phyloP scores from a whole-genome alignment of 2,329 filamentous ascomycete genomes.

The Sporothrix variecibatus region DNA sequence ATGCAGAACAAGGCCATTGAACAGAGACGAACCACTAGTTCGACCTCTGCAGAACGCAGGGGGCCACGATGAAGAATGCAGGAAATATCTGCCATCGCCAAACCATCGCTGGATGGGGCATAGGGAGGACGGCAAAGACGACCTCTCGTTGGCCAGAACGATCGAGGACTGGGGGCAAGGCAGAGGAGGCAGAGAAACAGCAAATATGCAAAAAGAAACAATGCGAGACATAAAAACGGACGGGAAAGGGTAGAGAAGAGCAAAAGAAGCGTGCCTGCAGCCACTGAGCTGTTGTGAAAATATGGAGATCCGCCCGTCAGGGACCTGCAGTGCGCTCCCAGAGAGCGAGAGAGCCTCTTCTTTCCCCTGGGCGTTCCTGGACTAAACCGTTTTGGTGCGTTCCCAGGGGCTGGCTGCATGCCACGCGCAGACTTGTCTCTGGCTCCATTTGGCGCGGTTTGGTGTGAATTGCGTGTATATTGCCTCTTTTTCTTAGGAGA shows the following conservation, averaged over 20 bases:
- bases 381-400: constrained; percentile 15
- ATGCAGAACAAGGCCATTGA: background rate
- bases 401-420: constrained; percentile 25
- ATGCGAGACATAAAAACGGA: background rate
- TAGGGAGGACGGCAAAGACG: background rate
- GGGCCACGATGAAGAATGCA: constrained; percentile 29
- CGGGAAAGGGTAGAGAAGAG: background rate
- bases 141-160: constrained; percentile 8
- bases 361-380: constrained; percentile 14
- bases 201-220: background rate
- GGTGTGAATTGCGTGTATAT: background rate
- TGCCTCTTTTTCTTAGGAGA: background rate
- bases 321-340: background rate
- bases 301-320: background rate
- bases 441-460: background rate
- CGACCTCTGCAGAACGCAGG: constrained; percentile 13
- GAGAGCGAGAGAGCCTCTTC: background rate
- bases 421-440: constrained; percentile 9
- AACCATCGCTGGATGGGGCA: background rate
- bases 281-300: background rate
- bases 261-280: background rate
- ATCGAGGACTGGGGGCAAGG: background rate
- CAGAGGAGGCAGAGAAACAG: background rate
- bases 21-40: background rate
- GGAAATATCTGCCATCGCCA: background rate